Conservation (phyloP, 441 rosid genomes). For the Erysimum pusillum region DNA sequence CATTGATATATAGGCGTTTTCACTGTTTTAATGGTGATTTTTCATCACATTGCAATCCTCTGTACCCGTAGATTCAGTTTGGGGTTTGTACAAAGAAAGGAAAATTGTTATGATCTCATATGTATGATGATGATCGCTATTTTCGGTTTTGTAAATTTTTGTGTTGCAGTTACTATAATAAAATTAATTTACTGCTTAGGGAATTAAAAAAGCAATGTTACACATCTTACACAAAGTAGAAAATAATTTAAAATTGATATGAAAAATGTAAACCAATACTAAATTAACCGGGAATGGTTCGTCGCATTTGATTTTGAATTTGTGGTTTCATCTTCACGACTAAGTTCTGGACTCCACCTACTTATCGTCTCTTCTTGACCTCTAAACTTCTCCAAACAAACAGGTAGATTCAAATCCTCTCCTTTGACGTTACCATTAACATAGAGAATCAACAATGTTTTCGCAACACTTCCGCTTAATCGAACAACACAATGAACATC, state of each 20-base stretch:
- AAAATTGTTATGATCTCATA: too few relatives aligned
- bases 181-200: background rate
- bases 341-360: conserved; percentile 74
- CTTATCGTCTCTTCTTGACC: conserved; percentile 61
- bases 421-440: conserved; percentile 48
- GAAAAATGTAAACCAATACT: conserved; percentile 15
- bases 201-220: background rate
- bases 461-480: conserved; percentile 71
- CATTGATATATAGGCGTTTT: conserved; percentile 44
- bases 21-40: conserved; percentile 47
- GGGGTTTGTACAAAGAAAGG: too few relatives aligned
- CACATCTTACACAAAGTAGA: background rate
- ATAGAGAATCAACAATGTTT: conserved; percentile 58
- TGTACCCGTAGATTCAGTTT: too few relatives aligned
- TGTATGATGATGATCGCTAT: background rate
- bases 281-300: background rate
- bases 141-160: background rate
- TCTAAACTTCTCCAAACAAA: conserved; percentile 51
- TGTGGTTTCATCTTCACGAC: conserved; percentile 57
- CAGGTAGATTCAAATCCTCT: conserved; percentile 44
- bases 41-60: too few relatives aligned
- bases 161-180: background rate
- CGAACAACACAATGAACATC: conserved; percentile 64
- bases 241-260: background rate
- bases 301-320: conserved; percentile 8